Base-by-base conservation (phyloP, 2,329 filamentous ascomycete species). In the Blastomyces emzantsi region DNA sequence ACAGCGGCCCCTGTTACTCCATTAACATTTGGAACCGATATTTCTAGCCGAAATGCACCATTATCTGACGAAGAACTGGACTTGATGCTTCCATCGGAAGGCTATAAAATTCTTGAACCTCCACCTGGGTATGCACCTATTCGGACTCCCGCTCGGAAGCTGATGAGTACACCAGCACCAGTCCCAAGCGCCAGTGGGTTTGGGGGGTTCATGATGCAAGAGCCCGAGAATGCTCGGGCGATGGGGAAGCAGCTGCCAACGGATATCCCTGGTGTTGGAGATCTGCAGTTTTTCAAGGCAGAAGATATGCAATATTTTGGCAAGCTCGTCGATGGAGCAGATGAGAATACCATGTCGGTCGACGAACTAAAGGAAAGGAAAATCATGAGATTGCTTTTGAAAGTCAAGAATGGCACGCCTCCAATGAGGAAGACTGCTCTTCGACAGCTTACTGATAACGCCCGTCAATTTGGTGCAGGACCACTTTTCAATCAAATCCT, bases 291-390 rank as follows among this genome's bases (percentile, higher is more conserved):
- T 75, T 96, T 99, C 83, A 99, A 99, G 79, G 86, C 92, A 1
- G 94, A 99, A 75, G 94, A 99, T 76, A 97, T 97, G 92, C 88
- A 90, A 49, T 99, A 99, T 78, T 99, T 99, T 72, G 92, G 93
- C 64, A 97, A 99, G 80, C 85, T 99, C 51, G 93, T 96, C 28
- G 94, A 99, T 73, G 92, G 90, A 47, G 89, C 89, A 33, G 92
- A 97, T 70, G 94, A 99, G 78, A 95, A 93, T 70, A 83, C 87
- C 28, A 85, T 99, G 78, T 92, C 88, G 25, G 92, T 99, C 11
- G 94, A 99, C 59, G 93, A 99, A 72, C 79, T 99, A 61, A 97
- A 99, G 77, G 93, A 99, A 78, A 85, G 94, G 66, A 99, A 99
- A 79, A 99, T 99, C 73, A 97, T 99, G 94, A 85, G 94, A 69